phyloP scores from a whole-genome alignment of 257 asterid genomes.

The Ophiorrhiza pumila region DNA sequence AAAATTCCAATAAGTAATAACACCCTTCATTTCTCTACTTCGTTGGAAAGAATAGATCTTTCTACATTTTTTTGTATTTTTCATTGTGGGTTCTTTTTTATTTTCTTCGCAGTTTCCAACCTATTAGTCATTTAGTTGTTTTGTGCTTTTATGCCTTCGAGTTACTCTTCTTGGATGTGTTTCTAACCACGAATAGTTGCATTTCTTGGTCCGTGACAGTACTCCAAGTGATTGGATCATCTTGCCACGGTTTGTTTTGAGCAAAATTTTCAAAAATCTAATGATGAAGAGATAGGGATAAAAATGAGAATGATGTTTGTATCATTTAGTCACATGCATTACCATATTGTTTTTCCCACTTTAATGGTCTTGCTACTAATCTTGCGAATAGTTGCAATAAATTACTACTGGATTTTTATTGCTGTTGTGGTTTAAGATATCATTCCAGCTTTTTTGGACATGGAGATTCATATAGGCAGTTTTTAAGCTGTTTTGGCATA shows the following conservation, averaged over 20 bases:
- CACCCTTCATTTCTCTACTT: too few relatives aligned
- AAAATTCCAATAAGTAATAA: too few relatives aligned
- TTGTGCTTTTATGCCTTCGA: too few relatives aligned
- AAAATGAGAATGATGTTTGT: neutral
- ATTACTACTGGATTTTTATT: neutral
- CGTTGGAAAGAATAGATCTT: too few relatives aligned
- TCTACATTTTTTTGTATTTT: too few relatives aligned
- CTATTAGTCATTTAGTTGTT: too few relatives aligned
- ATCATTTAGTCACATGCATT: neutral
- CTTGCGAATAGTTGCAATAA: neutral
- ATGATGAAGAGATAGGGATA: neutral
- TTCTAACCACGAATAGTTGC: too few relatives aligned
- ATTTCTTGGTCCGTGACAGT: constrained; percentile 77
- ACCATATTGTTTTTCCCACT: neutral
- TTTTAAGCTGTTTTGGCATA: neutral
- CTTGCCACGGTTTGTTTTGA: constrained; percentile 49
- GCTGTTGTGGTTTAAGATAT: neutral
- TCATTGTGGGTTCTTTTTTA: too few relatives aligned
- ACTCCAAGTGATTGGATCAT: constrained; percentile 65
- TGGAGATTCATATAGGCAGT: neutral
- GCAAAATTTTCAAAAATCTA: constrained; percentile 15
- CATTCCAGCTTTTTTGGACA: neutral
- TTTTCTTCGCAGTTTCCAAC: too few relatives aligned
- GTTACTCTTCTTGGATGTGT: too few relatives aligned
- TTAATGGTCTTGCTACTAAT: neutral